Base-by-base conservation (phyloP, 176 grass and related monocot genomes). In the Phyllostachys edulis region DNA sequence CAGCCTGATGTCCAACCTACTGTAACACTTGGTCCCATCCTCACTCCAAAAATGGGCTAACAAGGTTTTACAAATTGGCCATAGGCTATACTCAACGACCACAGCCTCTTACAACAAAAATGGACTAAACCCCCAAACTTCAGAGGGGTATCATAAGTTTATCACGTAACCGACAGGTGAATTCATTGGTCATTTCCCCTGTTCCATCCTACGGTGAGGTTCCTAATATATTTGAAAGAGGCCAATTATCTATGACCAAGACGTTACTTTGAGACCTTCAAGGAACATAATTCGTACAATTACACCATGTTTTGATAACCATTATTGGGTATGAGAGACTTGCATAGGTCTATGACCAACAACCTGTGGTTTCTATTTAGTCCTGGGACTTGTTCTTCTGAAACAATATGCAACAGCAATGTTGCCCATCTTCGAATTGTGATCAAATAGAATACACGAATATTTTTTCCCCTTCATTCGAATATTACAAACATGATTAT, bases 211-310 rank as follows among this genome's bases (percentile, higher is more conserved):
- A 38, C 63, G 1, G 8, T 62, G 23, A 13, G 59, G 24, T 60
- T 65, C 50, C 41, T 67, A 16, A 80, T 47, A 71, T 85, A 50
- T 41, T 68, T 50, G 1, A 67, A 42, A 29, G 32, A 76, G 21
- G 59, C 3, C 60, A 80, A 68, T 11, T 80, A 39, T 56, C 37
- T 56, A 74, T 50, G 2, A 54, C 9, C 5, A 77, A 29, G 23
- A 47, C 32, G 2, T 51, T 44, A 14, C 37, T 70, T 44, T 63
- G 26, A 81, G 34, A 71, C 5, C 34, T 66, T 73, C 36, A 63
- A 42, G 52, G 6, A 81, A 62, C 11, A 68, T 71, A 76, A 23
- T 67, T 37, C 26, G 4, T 69, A 76, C 45, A 85, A 41, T n/a
- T 60, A 77, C 16, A 77, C 2, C 18, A 56, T 63, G 27, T 63